Evolutionary conservation across 2,329 filamentous ascomycete species (phyloP).

Genomic region (Xylaria sp.): DNA sequence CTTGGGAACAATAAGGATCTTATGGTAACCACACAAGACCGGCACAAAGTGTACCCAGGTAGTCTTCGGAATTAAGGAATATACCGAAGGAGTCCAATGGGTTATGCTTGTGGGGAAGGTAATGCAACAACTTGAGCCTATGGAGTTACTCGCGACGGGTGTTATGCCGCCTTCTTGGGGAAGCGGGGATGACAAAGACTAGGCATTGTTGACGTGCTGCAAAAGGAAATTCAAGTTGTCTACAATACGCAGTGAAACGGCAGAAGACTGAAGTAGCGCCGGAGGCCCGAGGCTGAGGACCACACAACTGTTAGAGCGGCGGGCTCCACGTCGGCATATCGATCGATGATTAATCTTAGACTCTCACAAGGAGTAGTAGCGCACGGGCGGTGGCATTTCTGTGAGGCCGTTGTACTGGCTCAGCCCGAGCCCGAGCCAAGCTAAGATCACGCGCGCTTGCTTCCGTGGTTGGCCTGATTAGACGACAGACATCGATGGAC

Average conservation of each 20-base stretch:
- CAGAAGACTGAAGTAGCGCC: constrained; percentile 8
- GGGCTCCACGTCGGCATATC: constrained; percentile 21
- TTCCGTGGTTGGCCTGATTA: constrained; percentile 24
- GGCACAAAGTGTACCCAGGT: background rate
- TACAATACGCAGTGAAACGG: constrained; percentile 15
- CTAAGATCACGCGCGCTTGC: constrained; percentile 25
- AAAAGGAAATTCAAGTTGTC: constrained; percentile 10
- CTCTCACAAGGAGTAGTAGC: constrained; percentile 16
- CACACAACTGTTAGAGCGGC: constrained; percentile 14
- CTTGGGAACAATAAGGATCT: background rate
- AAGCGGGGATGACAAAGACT: constrained; percentile 31
- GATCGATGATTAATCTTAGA: constrained; percentile 22
- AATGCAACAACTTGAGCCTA: constrained; percentile 24
- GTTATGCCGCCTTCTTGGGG: constrained; percentile 28
- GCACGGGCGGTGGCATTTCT: constrained; percentile 4
- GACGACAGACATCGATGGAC: background rate
- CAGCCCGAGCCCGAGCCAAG: constrained; percentile 33
- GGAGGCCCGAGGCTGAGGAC: constrained; percentile 18
- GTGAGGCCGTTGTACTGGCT: constrained; percentile 22
- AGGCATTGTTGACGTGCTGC: constrained; percentile 14
- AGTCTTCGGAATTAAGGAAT: constrained; percentile 11
- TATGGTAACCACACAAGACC: constrained; percentile 3
- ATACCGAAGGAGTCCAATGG: constrained; percentile 18
- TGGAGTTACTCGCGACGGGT: constrained; percentile 15
- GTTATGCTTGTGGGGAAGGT: constrained; percentile 27